Conservation (phyloP, 495 filamentous ascomycete species). For the Lepraria neglecta region DNA sequence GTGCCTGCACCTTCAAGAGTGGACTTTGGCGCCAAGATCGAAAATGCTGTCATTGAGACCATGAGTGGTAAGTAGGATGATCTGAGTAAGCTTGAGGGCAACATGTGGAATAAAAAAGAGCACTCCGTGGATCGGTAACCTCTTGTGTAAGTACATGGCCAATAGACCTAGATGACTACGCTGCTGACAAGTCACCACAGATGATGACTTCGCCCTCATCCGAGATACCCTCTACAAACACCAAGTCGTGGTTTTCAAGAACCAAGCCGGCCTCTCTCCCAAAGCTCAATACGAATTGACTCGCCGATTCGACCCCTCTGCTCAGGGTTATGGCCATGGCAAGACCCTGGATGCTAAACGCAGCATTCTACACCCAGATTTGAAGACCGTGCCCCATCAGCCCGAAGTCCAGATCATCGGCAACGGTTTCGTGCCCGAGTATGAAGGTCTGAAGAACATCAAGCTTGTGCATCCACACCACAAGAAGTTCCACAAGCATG, state of each 20-base stretch:
- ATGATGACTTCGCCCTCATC: slow-evolving; percentile 54
- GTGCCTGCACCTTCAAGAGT: slow-evolving; percentile 26
- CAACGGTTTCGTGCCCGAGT: slow-evolving; percentile 57
- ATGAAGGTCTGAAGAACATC: slow-evolving; percentile 62
- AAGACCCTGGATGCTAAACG: slow-evolving; percentile 61
- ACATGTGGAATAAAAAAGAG: slow-evolving; percentile 33
- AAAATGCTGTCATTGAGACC: slow-evolving; percentile 52
- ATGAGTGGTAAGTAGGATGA: slow-evolving; percentile 40
- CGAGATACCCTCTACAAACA: slow-evolving; percentile 54
- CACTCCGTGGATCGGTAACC: slow-evolving; percentile 53
- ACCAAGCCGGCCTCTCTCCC: slow-evolving; percentile 53
- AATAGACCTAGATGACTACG: background rate
- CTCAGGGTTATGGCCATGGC: slow-evolving; percentile 63
- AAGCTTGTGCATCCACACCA: slow-evolving; percentile 67
- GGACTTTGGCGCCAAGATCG: slow-evolving; percentile 54
- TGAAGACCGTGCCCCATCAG: slow-evolving; percentile 72
- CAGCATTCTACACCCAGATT: slow-evolving; percentile 66
- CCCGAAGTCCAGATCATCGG: slow-evolving; percentile 75
- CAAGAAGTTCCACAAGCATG: slow-evolving; percentile 61
- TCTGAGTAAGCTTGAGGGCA: slow-evolving; percentile 15
- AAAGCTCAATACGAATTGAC: slow-evolving; percentile 66
- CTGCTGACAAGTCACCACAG: slow-evolving; percentile 32
- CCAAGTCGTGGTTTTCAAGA: slow-evolving; percentile 63
- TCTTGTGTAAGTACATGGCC: slow-evolving; percentile 40
- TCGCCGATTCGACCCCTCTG: slow-evolving; percentile 59